Conservation (phyloP, 2,329 filamentous ascomycete species). For the Gaeumannomyces sp. region DNA sequence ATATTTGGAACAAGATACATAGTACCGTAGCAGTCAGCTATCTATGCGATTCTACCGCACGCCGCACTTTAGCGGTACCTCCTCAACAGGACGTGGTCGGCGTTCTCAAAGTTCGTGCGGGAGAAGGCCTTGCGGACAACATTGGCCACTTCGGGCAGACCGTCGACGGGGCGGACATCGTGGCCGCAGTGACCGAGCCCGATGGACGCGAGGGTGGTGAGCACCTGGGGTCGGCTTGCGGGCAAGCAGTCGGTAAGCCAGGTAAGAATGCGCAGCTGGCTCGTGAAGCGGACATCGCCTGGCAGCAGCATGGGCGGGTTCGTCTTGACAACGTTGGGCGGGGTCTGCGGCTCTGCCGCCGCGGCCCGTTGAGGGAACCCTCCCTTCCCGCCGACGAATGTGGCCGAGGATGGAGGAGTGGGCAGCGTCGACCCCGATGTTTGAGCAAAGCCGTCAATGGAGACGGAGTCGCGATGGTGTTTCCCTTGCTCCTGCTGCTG, state of each 20-base stretch:
- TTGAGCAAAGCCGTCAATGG: not conserved
- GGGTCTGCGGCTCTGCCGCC: not conserved
- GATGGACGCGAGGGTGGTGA: slow-evolving; percentile 17
- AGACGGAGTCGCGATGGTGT: not conserved
- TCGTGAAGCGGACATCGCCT: slow-evolving; percentile 17
- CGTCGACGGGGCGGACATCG: slow-evolving; percentile 18
- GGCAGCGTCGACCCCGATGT: not conserved
- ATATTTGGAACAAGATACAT: not conserved
- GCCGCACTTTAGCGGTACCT: slow-evolving; percentile 10
- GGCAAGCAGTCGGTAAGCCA: slow-evolving; percentile 17
- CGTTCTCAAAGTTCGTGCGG: slow-evolving; percentile 14
- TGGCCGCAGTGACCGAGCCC: slow-evolving; percentile 18
- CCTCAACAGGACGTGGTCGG: slow-evolving; percentile 14
- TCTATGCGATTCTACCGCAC: not conserved
- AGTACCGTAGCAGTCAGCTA: too few relatives aligned
- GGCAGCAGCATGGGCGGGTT: slow-evolving; percentile 13
- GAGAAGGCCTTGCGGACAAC: slow-evolving; percentile 14
- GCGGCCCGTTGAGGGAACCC: not conserved
- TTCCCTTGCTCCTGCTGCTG: not conserved
- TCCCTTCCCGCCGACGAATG: not conserved
- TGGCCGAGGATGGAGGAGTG: slow-evolving; percentile 5
- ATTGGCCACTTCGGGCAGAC: slow-evolving; percentile 15
- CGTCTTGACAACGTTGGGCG: slow-evolving; percentile 1
- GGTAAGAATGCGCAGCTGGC: slow-evolving; percentile 17
- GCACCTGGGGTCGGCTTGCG: slow-evolving; percentile 13